Evolutionary conservation across 345 rosid species (phyloP).

Genomic region (Euphorbia tirucalli): DNA sequence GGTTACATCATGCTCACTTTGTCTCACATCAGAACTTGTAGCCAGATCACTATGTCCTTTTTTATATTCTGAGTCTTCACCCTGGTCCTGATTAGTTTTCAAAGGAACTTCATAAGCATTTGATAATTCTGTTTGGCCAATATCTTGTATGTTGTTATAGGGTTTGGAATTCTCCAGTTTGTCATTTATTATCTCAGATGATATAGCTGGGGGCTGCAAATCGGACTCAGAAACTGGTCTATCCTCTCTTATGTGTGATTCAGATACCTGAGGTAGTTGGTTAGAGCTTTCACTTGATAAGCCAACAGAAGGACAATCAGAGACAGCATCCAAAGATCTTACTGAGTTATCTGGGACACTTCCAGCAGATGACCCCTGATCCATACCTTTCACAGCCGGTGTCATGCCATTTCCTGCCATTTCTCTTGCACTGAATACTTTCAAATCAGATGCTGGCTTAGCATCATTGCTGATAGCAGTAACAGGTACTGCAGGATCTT

Average conservation of each 20-base stretch:
- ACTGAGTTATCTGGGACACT: conserved; percentile 20
- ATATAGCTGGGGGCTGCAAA: conserved; percentile 22
- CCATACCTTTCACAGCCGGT: conserved; percentile 23
- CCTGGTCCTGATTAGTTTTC: conserved; percentile 10
- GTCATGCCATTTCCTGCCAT: conserved; percentile 21
- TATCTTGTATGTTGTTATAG: conserved; percentile 20
- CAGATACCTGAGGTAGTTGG: conserved; percentile 28
- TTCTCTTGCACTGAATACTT: conserved; percentile 27
- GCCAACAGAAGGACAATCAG: conserved; percentile 26
- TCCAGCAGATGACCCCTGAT: conserved; percentile 29
- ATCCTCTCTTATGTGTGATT: conserved; percentile 24
- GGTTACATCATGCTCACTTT: conserved; percentile 27
- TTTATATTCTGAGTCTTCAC: conserved; percentile 21
- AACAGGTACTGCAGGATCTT: conserved; percentile 34
- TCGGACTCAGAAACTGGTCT: conserved; percentile 23
- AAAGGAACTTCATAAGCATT: conserved; percentile 30
- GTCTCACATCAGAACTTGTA: conserved; percentile 16
- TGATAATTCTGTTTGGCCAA: conserved; percentile 18
- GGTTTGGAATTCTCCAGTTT: conserved; percentile 25
- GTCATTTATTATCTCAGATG: conserved; percentile 14
- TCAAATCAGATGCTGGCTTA: conserved; percentile 34
- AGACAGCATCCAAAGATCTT: conserved; percentile 20
- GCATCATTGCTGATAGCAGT: conserved; percentile 18
- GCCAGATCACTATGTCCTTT: conserved; percentile 20
- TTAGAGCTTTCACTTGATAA: conserved; percentile 25